These are phyloP conservation scores for Liquidambar formosana DNA, from an alignment of 164 flowering plant species.

Conservation along the genomic window DNA sequence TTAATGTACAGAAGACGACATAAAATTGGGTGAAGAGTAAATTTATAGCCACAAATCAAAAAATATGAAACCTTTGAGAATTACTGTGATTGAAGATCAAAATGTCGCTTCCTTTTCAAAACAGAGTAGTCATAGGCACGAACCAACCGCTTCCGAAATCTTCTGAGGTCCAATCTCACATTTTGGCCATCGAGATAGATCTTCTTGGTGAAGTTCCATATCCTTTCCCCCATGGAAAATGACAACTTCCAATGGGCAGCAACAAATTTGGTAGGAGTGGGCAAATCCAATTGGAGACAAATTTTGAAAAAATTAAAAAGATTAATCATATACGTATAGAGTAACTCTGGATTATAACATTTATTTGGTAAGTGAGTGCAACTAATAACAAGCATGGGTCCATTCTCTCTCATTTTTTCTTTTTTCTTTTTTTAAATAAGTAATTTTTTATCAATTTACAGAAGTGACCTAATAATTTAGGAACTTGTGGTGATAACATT, in stretches of 20 bases:
- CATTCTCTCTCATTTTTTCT: too few species aligned
- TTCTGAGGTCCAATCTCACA: conserved; percentile 58
- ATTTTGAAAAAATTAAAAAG: too few species aligned
- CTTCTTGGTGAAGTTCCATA: conserved; percentile 87
- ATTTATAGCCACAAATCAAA: neutral
- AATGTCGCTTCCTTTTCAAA: conserved; percentile 12
- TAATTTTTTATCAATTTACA: too few species aligned
- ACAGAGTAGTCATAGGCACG: conserved; percentile 44
- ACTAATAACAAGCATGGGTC: too few species aligned
- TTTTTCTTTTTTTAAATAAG: too few species aligned
- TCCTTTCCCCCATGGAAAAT: conserved; percentile 26
- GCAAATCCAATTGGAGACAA: too few species aligned
- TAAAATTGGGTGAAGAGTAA: neutral
- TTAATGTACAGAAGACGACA: neutral
- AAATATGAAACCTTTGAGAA: neutral
- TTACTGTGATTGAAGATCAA: conserved; percentile 7
- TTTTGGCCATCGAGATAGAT: conserved; percentile 81
- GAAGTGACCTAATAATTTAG: too few species aligned
- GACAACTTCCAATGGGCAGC: neutral
- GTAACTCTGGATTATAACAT: too few species aligned
- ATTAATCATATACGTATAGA: too few species aligned
- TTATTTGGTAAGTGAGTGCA: too few species aligned
- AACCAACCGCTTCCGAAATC: conserved; percentile 60
- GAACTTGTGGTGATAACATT: too few species aligned
- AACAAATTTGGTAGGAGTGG: too few species aligned